phyloP scores from a whole-genome alignment of 805 yeast genomes.

The Spathaspora girioi region DNA sequence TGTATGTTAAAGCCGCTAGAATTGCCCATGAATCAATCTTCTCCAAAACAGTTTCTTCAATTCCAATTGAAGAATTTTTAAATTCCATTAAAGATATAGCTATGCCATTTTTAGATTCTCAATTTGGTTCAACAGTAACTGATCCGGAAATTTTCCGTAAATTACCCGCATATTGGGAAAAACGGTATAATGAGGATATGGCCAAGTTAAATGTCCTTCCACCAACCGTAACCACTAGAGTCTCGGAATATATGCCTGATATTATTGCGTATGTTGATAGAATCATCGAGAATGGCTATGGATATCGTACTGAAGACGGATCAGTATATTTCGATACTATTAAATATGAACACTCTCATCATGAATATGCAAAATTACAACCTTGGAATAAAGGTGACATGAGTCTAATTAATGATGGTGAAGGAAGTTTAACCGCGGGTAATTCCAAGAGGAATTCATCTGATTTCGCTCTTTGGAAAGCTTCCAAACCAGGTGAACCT shows the following conservation, averaged over 20 bases:
- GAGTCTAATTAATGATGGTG: constrained; percentile 88
- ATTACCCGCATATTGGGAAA: constrained; percentile 88
- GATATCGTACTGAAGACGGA: constrained; percentile 79
- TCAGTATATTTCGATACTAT: constrained; percentile 94
- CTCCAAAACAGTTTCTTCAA: too few relatives aligned
- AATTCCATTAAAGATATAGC: constrained; percentile 66
- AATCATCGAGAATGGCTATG: constrained; percentile 79
- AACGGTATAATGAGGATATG: constrained; percentile 84
- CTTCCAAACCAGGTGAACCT: constrained; percentile 96
- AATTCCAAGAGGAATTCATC: constrained; percentile 67
- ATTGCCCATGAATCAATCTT: constrained; percentile 48
- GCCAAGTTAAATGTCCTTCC: constrained; percentile 75
- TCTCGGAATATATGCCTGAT: constrained; percentile 93
- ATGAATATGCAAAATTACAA: constrained; percentile 91
- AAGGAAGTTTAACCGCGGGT: constrained; percentile 68
- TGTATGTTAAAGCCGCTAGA: constrained; percentile 68
- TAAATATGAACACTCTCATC: constrained; percentile 71
- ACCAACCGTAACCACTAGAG: constrained; percentile 85
- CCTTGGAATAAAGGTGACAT: constrained; percentile 96
- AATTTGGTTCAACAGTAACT: constrained; percentile 69
- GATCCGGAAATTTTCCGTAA: constrained; percentile 82
- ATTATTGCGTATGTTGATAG: constrained; percentile 73
- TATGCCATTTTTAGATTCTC: constrained; percentile 67
- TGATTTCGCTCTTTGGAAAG: constrained; percentile 96
- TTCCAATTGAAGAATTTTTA: constrained; percentile 38